A percentile compares a stretch with the other conserved stretches of the same genome.
These are phyloP conservation scores for Phallus indusiatus DNA, from an alignment of 768 basidiomycete species.

Conservation along the genomic window DNA sequence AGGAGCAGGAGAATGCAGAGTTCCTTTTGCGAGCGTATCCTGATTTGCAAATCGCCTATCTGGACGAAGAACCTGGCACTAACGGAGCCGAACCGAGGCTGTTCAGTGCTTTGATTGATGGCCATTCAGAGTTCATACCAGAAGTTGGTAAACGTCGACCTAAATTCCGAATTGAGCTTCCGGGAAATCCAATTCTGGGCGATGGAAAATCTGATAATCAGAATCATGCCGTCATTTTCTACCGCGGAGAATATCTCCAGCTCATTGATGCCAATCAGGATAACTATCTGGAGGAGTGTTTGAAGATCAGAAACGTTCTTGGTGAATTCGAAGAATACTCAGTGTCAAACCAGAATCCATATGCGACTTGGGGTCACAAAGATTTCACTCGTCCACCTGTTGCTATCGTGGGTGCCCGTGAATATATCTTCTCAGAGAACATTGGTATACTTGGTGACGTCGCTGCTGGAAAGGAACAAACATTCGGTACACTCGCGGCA, in stretches of 20 bases:
- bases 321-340: conserved; percentile 94
- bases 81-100: conserved; percentile 93
- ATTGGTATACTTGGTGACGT: conserved; percentile 98
- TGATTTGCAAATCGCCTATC: conserved; percentile 95
- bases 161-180: conserved; percentile 97
- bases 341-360: conserved; percentile 81
- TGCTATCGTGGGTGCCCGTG: conserved; percentile 96
- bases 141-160: conserved; percentile 84
- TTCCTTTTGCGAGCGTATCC: conserved; percentile 96
- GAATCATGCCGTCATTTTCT: conserved; percentile 99
- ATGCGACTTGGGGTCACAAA: conserved; percentile 80
- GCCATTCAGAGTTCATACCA: conserved; percentile 90
- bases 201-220: conserved; percentile 99
- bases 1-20: conserved; percentile 98
- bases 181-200: conserved; percentile 97
- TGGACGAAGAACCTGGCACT: conserved; percentile 89
- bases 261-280: conserved; percentile 99
- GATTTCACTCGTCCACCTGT: conserved; percentile 86
- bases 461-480: conserved; percentile 98
- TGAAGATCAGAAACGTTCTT: conserved; percentile 98
- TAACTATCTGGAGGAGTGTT: conserved; percentile 98
- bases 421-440: conserved; percentile 99
- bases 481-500: conserved; percentile 96
- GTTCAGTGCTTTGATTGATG: conserved; percentile 94
- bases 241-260: conserved; percentile 97